Evolutionary conservation across 768 basidiomycete genomes (phyloP).

Genomic region (Tricholoma saponaceum): DNA sequence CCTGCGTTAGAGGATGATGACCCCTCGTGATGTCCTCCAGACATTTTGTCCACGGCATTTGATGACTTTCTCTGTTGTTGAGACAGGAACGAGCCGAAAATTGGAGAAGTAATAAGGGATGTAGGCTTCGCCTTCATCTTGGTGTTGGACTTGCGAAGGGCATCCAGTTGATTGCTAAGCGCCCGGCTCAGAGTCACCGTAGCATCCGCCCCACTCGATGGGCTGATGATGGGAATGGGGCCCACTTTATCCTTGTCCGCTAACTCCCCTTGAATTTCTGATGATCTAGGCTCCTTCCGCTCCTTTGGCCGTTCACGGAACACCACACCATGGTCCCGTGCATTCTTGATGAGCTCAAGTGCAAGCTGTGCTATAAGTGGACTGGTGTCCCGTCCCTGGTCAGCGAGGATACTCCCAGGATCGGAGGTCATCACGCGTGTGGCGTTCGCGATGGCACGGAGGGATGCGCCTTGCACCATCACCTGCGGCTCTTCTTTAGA

Average conservation of each 20-base stretch:
- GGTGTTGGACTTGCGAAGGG: constrained; percentile 26
- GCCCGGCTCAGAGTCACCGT: constrained; percentile 44
- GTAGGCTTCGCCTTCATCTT: constrained; percentile 33
- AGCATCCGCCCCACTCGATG: constrained; percentile 37
- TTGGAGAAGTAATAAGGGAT: constrained; percentile 41
- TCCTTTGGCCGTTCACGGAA: constrained; percentile 48
- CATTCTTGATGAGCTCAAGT: constrained; percentile 60
- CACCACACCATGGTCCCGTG: constrained; percentile 58
- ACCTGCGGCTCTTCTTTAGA: constrained; percentile 22
- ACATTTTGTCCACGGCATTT: constrained; percentile 8
- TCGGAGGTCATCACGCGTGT: constrained; percentile 86
- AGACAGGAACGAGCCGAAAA: constrained; percentile 56
- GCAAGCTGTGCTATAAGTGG: constrained; percentile 61
- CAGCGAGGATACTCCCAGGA: constrained; percentile 67
- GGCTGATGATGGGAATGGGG: constrained; percentile 40
- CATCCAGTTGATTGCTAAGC: constrained; percentile 32
- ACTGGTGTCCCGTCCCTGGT: constrained; percentile 62
- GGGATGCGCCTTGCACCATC: constrained; percentile 54
- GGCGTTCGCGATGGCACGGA: constrained; percentile 77
- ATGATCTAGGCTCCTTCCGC: constrained; percentile 30
- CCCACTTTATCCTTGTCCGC: constrained; percentile 26
- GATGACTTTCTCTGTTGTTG: constrained; percentile 45
- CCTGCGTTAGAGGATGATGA: constrained; percentile 24
- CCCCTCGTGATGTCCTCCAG: constrained; percentile 14
- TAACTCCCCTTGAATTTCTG: constrained; percentile 16